Evolutionary conservation across 495 filamentous ascomycete species (phyloP), one percentile per base, ranked within the genome.

Genomic region (Neurospora pannonica): DNA sequence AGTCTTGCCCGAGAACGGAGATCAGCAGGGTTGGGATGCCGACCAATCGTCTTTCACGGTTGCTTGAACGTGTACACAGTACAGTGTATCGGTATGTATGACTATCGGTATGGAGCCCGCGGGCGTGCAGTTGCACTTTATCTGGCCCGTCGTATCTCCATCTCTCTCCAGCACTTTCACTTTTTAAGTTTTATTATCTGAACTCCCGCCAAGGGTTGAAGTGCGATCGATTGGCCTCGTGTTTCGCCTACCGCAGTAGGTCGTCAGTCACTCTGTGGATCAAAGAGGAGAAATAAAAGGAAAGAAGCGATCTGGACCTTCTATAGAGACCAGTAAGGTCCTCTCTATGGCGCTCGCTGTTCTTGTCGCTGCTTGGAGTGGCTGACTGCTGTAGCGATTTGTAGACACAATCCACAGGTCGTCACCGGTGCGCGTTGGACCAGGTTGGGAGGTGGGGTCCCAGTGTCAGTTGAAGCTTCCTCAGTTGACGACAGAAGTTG

Each of bases 41-140:
- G 74, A 71, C 80, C 80, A 82, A 82, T 82, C 76, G 75, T 82
- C 79, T 81, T 81, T 82, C 76, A 82, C 80, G 70, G 76, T 78
- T 39, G 70, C 21, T 46, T 72, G 74, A 67, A 73, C 60, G 75
- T 67, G 54, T 67, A 67, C 54, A 67, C 28, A 34, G 54, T 67
- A 31, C 54, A 67, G 54, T 67, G 54, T 67, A 31, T 34, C 15
- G 31, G 28, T 67, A 67, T 62, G 28, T 67, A 67, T 62, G 54
- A 67, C 54, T 67, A 67, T 62, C 54, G 28, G 54, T 31, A 62
- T 62, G 54, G 24, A 31, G 54, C 11, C 48, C 2, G n/a, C n/a
- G n/a, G n/a, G n/a, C n/a, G 48, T 60, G 48, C 48, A 60, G n/a
- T 60, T 17, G 48, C 28, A 67, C 54, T 67, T 67, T 67, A 67